Evolutionary conservation across 2,329 filamentous ascomycete species (phyloP), one percentile per base, ranked within the genome.

Genomic region (Aspergillus sp.): DNA sequence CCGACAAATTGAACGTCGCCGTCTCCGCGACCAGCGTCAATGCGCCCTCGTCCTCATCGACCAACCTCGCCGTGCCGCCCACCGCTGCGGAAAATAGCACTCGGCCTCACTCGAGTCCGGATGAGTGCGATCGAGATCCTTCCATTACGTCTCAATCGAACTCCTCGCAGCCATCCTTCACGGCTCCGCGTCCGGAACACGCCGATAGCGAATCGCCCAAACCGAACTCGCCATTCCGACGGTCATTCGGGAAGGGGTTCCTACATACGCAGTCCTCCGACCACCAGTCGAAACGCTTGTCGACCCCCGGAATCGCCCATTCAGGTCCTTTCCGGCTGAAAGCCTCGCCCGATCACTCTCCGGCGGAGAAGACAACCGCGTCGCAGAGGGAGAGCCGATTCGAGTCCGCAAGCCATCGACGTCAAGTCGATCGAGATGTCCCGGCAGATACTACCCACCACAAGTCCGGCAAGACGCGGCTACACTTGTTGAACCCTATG

Each of bases 401-500:
- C 39, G 73, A 75, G 32, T 52, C 63, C 20, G 46, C 58, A 7
- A 51, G 55, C 31, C 49, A 59, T 45, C 71, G 71, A 11, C 70
- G 71, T 29, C 57, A 61, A 32, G 62, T 49, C 26, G 70, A 74
- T 46, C 69, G 73, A 31, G 74, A 76, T 49, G 56, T 60, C 22
- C 52, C 65, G 11, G 55, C 60, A 42, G 73, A 76, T 12, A 65
- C 69, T 58, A 49, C 62, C 6, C 67, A 69, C 56, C 69, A 74
- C 63, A 73, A 71, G 54, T 69, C 71, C 4, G 76, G 76, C 31
- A 85, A 83, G 67, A 80, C 81, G 47, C 80, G 81, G 69, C 72
- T 84, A 49, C 84, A 83, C 64, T 74, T 87, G 24, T 73, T 86
- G 46, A 88, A 87, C 65, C 85, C 85, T 10, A 85, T 87, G 81